Base-by-base conservation (phyloP, 208 protist species). In the Leishmania amazonensis region DNA sequence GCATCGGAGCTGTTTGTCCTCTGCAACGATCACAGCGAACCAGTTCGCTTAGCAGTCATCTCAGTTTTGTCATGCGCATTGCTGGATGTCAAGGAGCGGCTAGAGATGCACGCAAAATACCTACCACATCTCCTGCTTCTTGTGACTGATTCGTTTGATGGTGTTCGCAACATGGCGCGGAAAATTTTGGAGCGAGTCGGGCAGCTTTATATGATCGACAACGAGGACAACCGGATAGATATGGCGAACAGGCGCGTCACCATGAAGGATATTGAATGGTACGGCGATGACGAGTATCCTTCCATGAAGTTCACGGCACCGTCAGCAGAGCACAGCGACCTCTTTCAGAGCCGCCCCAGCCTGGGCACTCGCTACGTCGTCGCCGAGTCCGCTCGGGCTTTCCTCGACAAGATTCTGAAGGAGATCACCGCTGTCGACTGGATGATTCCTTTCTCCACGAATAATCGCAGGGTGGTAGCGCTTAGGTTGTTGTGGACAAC, bases 181-280 rank as follows among this genome's bases (percentile, higher is more conserved):
- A 64, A 81, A 24, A 70, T 94, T 28, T 79, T 98, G 62, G 86
- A 92, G 45, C 85, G 87, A 31, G 80, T 97, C 7, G 94, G 93
- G 0, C 94, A 92, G 78, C 83, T 96, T 17, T 97, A 94, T 83
- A 42, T 96, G 76, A 64, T 97, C 40, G 95, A 98, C 81, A 97
- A 98, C 81, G 94, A 97, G 78, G 95, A 98, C 76, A 97, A 98
- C 72, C 86, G 91, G 0, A 95, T 96, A 54, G 91, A 98, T 81
- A 77, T 98, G 75, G 85, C 87, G 28, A 93, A 87, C 28, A 87
- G 95, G 72, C 92, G 91, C 28, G 79, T 98, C 17, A 95, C 94
- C 24, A 92, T 97, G 89, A 98, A 97, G 75, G 95, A 98, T 83
- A 96, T 98, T 86, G 92, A 96, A 60, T 98, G 95, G 95, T 98